A percentile compares a stretch with the other conserved stretches of the same genome.
Conservation (phyloP, 495 filamentous ascomycete species). For the Paragyromitra xinjiangensis region DNA sequence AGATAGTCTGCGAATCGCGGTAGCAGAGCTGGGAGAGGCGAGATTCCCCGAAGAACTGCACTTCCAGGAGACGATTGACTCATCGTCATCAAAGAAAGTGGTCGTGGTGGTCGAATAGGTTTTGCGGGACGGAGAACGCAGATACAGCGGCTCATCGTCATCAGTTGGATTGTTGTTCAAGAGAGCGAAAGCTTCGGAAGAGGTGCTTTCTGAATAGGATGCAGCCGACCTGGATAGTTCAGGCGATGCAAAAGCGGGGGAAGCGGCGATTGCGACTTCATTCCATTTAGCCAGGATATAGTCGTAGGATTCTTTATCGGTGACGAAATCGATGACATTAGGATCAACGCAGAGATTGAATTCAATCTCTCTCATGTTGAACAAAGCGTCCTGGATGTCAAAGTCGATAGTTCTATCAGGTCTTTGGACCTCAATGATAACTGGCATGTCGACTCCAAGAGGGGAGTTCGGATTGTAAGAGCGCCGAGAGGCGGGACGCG, state of each 20-base stretch:
- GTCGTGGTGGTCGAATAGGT: no score
- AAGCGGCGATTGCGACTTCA: not conserved
- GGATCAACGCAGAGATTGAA: not conserved
- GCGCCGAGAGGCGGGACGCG: not conserved
- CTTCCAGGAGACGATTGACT: not conserved
- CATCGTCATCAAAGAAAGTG: no score
- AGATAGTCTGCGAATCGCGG: not conserved
- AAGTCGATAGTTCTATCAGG: not conserved
- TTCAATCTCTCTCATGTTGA: not conserved
- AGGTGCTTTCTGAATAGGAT: not conserved
- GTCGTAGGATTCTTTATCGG: not conserved
- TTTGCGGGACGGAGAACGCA: no score
- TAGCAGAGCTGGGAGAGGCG: not conserved
- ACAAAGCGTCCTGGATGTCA: not conserved
- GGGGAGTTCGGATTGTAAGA: not conserved
- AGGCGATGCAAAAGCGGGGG: not conserved
- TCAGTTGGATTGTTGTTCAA: no score
- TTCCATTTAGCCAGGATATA: not conserved
- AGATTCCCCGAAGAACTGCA: not conserved
- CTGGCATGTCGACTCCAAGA: not conserved
- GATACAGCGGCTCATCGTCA: no score
- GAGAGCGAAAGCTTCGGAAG: not conserved
- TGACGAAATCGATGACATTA: not conserved
- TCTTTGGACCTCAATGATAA: not conserved
- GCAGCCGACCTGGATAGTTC: not conserved